Percentiles rank a stretch among this genome's conserved stretches.
Conservation (phyloP, 2,329 filamentous ascomycete genomes). For the Diaporthe longicolla region DNA sequence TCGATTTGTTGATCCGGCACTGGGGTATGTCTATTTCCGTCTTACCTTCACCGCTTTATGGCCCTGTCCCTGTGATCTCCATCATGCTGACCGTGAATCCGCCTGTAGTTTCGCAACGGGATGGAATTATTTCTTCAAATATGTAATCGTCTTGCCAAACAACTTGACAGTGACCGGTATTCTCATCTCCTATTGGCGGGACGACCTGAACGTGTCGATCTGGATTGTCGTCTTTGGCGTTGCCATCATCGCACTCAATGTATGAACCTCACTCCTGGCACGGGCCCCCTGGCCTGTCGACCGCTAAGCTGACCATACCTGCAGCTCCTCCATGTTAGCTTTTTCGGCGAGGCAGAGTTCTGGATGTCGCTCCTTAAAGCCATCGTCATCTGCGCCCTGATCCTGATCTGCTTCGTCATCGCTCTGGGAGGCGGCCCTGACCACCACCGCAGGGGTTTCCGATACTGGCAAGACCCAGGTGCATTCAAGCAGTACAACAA, state of each 20-base stretch:
- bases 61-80: not conserved
- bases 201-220: conserved; percentile 55
- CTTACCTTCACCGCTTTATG: not conserved
- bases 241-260: conserved; percentile 53
- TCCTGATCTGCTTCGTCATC: conserved; percentile 57
- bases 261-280: conserved; percentile 40
- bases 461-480: conserved; percentile 60
- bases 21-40: conserved; percentile 46
- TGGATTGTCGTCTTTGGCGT: conserved; percentile 55
- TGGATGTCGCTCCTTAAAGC: conserved; percentile 34
- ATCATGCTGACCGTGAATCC: not conserved
- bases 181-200: conserved; percentile 56
- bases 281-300: too few species aligned
- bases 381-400: conserved; percentile 49
- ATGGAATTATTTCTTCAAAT: conserved; percentile 64
- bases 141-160: conserved; percentile 55
- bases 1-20: conserved; percentile 50
- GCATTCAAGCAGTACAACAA: conserved; percentile 56
- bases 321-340: conserved; percentile 10
- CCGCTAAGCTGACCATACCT: not conserved
- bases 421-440: conserved; percentile 57
- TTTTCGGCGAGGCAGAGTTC: conserved; percentile 22
- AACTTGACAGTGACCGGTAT: conserved; percentile 57
- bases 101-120: conserved; percentile 56
- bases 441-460: conserved; percentile 57